Percentiles rank a stretch among this genome's conserved stretches.
phyloP scores from a whole-genome alignment of 2,329 filamentous ascomycete species.

The Phyllosticta paracitricarpa region DNA sequence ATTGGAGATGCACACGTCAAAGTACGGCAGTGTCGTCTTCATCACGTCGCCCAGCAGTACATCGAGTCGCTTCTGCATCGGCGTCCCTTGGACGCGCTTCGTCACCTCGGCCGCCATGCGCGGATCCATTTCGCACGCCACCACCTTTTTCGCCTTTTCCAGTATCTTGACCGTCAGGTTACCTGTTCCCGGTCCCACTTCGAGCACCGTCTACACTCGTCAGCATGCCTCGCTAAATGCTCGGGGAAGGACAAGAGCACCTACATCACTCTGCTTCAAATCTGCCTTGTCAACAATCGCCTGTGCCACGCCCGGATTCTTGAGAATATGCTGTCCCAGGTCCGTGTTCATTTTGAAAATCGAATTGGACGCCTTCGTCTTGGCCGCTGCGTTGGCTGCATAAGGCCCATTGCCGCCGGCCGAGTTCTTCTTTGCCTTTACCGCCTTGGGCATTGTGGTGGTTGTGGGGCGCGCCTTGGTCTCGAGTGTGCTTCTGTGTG shows the following conservation, averaged over 20 bases:
- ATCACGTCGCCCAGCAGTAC: slow-evolving; percentile 88
- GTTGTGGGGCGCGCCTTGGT: not conserved
- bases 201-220: slow-evolving; percentile 58
- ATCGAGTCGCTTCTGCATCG: slow-evolving; percentile 73
- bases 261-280: slow-evolving; percentile 69
- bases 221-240: not conserved
- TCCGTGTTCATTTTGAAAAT: slow-evolving; percentile 87
- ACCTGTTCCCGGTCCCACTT: slow-evolving; percentile 84
- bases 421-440: slow-evolving; percentile 28
- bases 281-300: slow-evolving; percentile 78
- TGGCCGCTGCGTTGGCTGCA: slow-evolving; percentile 33
- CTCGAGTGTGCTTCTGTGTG: too few relatives aligned
- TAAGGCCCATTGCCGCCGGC: slow-evolving; percentile 32
- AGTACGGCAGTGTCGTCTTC: slow-evolving; percentile 67
- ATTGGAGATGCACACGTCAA: slow-evolving; percentile 77
- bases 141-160: slow-evolving; percentile 72
- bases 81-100: slow-evolving; percentile 84
- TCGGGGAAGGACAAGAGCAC: not conserved
- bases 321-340: slow-evolving; percentile 71
- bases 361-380: slow-evolving; percentile 54
- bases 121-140: slow-evolving; percentile 87
- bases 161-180: slow-evolving; percentile 85
- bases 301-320: slow-evolving; percentile 28
- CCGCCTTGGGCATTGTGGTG: slow-evolving; percentile 35
- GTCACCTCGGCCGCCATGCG: slow-evolving; percentile 94